These are phyloP conservation scores for Floccularia luteovirens DNA, from an alignment of 768 basidiomycete genomes.

Conservation along the genomic window DNA sequence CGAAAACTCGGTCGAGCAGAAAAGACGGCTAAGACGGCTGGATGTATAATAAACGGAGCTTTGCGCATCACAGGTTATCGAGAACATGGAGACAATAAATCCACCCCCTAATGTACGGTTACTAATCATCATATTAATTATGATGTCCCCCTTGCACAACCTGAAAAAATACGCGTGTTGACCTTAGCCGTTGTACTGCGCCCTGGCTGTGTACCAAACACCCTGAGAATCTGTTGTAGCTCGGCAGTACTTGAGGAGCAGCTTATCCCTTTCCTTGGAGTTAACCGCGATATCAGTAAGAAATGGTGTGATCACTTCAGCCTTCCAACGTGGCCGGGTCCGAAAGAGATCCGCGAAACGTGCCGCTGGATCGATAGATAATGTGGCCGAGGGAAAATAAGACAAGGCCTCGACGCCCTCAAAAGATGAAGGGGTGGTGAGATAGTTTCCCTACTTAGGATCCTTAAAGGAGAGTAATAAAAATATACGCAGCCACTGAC, in stretches of 20 bases:
- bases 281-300: conserved; percentile 77
- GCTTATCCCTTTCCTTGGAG: conserved; percentile 79
- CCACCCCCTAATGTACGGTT: no score
- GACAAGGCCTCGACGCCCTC: conserved; percentile 29
- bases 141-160: no score
- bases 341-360: conserved; percentile 89
- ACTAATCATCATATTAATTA: no score
- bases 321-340: conserved; percentile 67
- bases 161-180: no score
- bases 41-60: no score
- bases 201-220: conserved; percentile 68
- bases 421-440: conserved; percentile 31
- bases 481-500: conserved; percentile 32
- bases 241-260: conserved; percentile 82
- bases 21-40: no score
- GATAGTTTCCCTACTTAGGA: conserved; percentile 62
- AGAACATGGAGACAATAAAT: no score
- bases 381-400: conserved; percentile 69
- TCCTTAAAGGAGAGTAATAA: conserved; percentile 1
- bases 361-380: conserved; percentile 71
- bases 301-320: conserved; percentile 77
- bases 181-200: conserved; percentile 44
- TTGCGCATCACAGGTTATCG: no score
- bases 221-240: conserved; percentile 63
- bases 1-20: conserved; percentile 35